Evolutionary conservation across 129 eudicot genomes (phyloP).

Genomic region (Lactuca saligna): DNA sequence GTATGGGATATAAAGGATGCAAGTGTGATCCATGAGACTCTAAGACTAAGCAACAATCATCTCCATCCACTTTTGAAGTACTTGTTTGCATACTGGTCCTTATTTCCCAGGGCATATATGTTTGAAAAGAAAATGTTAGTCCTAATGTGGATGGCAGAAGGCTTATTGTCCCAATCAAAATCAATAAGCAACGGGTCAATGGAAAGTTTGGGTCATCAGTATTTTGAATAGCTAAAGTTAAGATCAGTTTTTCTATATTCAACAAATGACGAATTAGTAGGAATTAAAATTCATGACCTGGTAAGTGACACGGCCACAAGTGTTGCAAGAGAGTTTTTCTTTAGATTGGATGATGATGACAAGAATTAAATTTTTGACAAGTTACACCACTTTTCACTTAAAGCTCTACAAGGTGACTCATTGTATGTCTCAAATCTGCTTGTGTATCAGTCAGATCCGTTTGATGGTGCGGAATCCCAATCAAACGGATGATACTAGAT

Average conservation of each 20-base stretch:
- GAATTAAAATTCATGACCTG: constrained; percentile 34
- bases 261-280: neutral
- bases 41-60: constrained; percentile 34
- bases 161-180: constrained; percentile 20
- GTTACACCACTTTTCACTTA: constrained; percentile 38
- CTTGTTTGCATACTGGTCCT: constrained; percentile 33
- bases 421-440: too few species aligned
- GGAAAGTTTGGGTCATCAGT: constrained; percentile 34
- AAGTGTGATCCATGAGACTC: constrained; percentile 28
- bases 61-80: constrained; percentile 38
- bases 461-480: too few species aligned
- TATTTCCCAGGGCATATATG: constrained; percentile 31
- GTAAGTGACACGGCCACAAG: constrained; percentile 32
- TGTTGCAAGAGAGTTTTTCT: constrained; percentile 34
- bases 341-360: constrained; percentile 26
- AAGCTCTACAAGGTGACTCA: constrained; percentile 23
- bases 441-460: too few species aligned
- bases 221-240: constrained; percentile 23
- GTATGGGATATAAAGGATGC: constrained; percentile 26
- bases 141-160: constrained; percentile 20
- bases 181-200: constrained; percentile 10
- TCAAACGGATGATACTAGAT: too few species aligned
- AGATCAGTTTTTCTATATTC: constrained; percentile 34
- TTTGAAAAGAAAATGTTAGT: constrained; percentile 6
- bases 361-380: constrained; percentile 27